Percentiles rank a stretch among this genome's conserved stretches.
These are phyloP conservation scores for Claviceps humidiphila DNA, from an alignment of 2,329 filamentous ascomycete genomes.

Conservation along the genomic window DNA sequence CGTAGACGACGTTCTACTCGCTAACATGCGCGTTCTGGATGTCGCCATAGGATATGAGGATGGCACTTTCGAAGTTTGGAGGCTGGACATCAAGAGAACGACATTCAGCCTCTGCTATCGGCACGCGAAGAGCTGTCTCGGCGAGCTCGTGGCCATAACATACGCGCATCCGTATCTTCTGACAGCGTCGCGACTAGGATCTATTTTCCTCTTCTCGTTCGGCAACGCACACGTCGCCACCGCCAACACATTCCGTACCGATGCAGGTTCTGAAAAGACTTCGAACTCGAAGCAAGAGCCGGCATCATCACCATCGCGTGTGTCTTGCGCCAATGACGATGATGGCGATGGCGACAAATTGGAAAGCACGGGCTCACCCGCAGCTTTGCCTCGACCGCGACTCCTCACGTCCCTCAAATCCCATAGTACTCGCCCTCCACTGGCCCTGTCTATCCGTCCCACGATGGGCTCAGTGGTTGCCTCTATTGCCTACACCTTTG, in stretches of 20 bases:
- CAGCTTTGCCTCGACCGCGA: conserved; percentile 14
- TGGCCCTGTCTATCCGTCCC: conserved; percentile 71
- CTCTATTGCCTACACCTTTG: conserved; percentile 76
- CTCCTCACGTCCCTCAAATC: conserved; percentile 70
- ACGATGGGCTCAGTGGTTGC: conserved; percentile 54
- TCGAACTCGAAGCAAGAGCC: not conserved
- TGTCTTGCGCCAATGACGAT: not conserved
- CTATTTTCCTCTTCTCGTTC: conserved; percentile 66
- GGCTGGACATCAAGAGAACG: conserved; percentile 32
- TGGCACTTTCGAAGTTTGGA: conserved; percentile 60
- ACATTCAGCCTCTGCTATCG: conserved; percentile 38
- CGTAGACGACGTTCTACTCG: conserved; percentile 41
- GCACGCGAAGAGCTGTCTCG: conserved; percentile 49
- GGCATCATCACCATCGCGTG: not conserved
- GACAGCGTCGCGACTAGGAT: conserved; percentile 61
- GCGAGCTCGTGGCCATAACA: conserved; percentile 56
- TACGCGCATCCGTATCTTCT: conserved; percentile 64
- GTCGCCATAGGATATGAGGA: conserved; percentile 58
- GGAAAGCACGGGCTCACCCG: not conserved
- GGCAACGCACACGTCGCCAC: conserved; percentile 12
- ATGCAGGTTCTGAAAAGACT: not conserved
- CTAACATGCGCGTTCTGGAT: conserved; percentile 34
- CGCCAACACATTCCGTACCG: not conserved
- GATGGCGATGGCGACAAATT: not conserved
- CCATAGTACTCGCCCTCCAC: conserved; percentile 62